Conservation (phyloP, 1,284 basidiomycete genomes). For the Cryptococcus sp. region DNA sequence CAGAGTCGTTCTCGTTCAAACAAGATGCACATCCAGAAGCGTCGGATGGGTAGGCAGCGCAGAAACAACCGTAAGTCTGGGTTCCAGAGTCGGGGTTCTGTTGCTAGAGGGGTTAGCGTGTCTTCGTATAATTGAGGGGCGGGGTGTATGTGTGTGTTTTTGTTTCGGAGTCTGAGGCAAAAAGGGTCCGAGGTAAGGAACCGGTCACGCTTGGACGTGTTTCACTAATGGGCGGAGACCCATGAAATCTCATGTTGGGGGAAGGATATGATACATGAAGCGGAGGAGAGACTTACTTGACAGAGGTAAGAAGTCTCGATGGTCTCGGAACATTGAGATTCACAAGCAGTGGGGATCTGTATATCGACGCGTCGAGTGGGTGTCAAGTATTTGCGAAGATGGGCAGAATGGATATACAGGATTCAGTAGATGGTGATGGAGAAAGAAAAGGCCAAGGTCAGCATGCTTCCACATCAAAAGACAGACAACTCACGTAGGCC, state of each 20-base stretch:
- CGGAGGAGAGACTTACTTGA: slow-evolving; percentile 23
- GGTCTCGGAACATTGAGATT: slow-evolving; percentile 29
- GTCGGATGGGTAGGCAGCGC: slow-evolving; percentile 38
- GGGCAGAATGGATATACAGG: too few relatives aligned
- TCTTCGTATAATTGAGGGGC: too few relatives aligned
- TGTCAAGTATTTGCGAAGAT: not conserved
- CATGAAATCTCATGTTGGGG: not conserved
- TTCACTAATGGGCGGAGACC: not conserved
- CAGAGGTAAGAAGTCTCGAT: slow-evolving; percentile 37
- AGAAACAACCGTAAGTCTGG: slow-evolving; percentile 45
- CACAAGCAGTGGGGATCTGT: slow-evolving; percentile 41
- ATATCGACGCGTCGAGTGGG: not conserved
- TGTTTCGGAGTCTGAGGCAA: not conserved
- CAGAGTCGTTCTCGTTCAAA: slow-evolving; percentile 38
- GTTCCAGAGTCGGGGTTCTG: slow-evolving; percentile 19
- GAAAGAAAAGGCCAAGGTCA: not conserved
- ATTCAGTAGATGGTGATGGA: too few relatives aligned
- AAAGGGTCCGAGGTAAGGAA: not conserved
- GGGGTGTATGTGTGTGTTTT: too few relatives aligned
- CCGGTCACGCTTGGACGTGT: not conserved
- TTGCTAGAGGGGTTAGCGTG: slow-evolving; percentile 7
- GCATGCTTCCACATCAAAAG: not conserved
- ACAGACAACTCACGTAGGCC: slow-evolving; percentile 25
- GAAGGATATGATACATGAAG: not conserved
- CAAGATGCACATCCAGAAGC: slow-evolving; percentile 36